A percentile compares a stretch with the other conserved stretches of the same genome.
phyloP scores from a whole-genome alignment of 2,329 filamentous ascomycete species.

The Cladophialophora exuberans region DNA sequence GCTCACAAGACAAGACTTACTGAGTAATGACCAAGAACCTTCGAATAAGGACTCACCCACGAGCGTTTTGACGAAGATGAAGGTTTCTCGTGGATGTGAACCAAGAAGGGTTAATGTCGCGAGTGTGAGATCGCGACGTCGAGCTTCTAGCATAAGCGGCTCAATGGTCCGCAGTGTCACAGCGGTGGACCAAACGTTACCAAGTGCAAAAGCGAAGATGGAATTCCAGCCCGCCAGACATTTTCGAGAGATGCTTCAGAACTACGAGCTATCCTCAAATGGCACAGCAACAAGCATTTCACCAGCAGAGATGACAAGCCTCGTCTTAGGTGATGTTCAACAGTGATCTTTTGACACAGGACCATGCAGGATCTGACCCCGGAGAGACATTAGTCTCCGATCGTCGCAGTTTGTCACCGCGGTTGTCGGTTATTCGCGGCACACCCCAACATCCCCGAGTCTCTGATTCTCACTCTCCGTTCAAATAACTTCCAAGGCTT shows the following conservation, averaged over 20 bases:
- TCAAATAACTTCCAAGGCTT: no score
- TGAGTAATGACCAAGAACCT: no score
- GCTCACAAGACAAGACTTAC: no score
- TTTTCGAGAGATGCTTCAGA: background rate
- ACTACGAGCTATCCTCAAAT: background rate
- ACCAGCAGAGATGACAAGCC: background rate
- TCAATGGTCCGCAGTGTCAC: background rate
- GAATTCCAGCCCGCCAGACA: no score
- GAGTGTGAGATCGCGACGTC: no score
- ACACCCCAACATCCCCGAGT: no score
- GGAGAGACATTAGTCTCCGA: no score
- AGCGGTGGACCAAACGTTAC: background rate
- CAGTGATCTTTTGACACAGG: background rate
- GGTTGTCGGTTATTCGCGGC: constrained; percentile 2
- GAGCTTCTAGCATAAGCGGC: background rate
- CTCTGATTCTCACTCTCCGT: background rate
- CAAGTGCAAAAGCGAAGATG: background rate
- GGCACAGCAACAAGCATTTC: background rate
- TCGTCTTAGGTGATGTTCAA: no score
- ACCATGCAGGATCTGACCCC: background rate
- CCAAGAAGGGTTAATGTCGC: no score
- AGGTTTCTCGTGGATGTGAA: no score
- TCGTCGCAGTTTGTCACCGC: background rate
- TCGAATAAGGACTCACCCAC: no score
- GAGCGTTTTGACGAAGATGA: no score